phyloP scores from a whole-genome alignment of 2,329 filamentous ascomycete genomes.

The Alternaria tenuissima region DNA sequence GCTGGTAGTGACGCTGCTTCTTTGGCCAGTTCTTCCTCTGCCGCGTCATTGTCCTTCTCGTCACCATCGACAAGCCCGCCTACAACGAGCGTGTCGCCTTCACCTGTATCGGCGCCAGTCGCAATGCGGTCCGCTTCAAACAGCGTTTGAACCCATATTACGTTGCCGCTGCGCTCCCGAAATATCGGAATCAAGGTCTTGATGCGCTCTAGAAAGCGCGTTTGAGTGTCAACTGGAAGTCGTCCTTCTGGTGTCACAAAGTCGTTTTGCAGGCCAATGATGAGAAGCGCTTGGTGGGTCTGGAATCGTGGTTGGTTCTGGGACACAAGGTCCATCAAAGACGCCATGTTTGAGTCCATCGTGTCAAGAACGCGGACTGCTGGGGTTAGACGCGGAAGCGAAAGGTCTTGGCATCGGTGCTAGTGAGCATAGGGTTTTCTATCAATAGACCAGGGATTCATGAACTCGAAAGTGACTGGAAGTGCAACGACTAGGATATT shows the following conservation, averaged over 20 bases:
- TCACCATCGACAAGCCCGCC: constrained; percentile 49
- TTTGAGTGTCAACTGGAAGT: constrained; percentile 69
- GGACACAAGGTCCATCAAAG: constrained; percentile 55
- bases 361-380: constrained; percentile 7
- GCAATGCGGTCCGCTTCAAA: constrained; percentile 70
- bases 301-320: constrained; percentile 61
- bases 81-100: constrained; percentile 56
- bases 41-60: constrained; percentile 45
- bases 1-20: constrained; percentile 35
- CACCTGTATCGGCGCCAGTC: constrained; percentile 59
- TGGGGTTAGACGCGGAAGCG: constrained; percentile 7
- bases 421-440: background rate
- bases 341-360: constrained; percentile 45
- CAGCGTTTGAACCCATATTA: constrained; percentile 86
- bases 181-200: constrained; percentile 74
- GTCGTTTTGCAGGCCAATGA: constrained; percentile 91
- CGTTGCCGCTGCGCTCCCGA: constrained; percentile 69
- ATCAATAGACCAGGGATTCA: background rate
- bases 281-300: constrained; percentile 74
- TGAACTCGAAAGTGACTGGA: background rate
- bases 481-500: background rate
- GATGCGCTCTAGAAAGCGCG: constrained; percentile 73
- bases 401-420: constrained; percentile 1
- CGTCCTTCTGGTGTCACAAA: constrained; percentile 76
- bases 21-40: constrained; percentile 40